Evolutionary conservation across 2,329 filamentous ascomycete species (phyloP), one percentile per base, ranked within the genome.

Genomic region (Cytospora paraplurivora): DNA sequence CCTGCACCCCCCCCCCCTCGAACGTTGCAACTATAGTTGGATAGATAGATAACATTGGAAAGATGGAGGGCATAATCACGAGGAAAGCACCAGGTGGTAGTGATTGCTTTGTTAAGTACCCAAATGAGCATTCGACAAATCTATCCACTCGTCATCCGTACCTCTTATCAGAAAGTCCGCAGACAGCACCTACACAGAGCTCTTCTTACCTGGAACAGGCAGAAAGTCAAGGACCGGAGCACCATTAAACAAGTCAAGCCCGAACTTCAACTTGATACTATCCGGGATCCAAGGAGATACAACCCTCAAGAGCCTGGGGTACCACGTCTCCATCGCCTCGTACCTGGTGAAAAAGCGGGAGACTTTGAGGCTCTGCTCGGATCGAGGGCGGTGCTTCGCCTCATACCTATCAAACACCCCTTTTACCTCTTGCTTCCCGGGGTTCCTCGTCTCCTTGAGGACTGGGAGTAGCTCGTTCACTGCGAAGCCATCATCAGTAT

Each of bases 311-410:
- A 57, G 12, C 38, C 64, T 47, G 37, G 54, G 37, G 59, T 60
- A 68, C 70, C 69, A 70, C 15, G 63, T 68, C 32, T 71, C 66
- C 62, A 70, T 63, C 6, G 69, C 67, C 55, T 71, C 70, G 35
- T 66, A 71, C 0, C 67, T 66, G 10, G 69, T 70, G 15, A 69
- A 59, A 10, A 67, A 66, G 38, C 63, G 59, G 10, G 69, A 70
- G 21, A 67, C 15, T 2, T 27, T 63, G 17, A 68, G 61, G 4
- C 65, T 54, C 4, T 50, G 33, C 8, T 67, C 21, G 4, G 68
- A 66, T 10, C 67, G 68, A 15, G 69, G 68, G n/a, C 66, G 64
- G 13, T 71, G 69, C 60, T 58, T 62, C 32, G n/a, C 27, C 47
- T 66, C 67, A 51, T 70, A 71, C 12, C 37, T 51, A 27, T 58